Evolutionary conservation across 202 grass and related monocot genomes (phyloP), one percentile per base, ranked within the genome.

Genomic region (Alloteropsis angusta): DNA sequence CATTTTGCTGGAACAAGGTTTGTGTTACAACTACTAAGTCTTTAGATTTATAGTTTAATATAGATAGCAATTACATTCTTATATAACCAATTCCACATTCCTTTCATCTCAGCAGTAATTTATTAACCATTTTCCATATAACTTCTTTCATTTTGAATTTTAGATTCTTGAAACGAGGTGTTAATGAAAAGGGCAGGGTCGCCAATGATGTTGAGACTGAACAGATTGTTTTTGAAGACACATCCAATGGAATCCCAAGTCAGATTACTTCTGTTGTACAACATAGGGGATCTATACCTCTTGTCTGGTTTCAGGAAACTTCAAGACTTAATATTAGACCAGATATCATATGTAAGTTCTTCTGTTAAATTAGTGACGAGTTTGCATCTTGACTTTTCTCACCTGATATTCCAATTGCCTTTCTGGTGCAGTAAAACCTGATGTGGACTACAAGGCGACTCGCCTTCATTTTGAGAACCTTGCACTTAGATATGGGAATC

Each of bases 1-100:
- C 96, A 99, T 96, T 99, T 96, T 99, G 96, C 96, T 28, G 96
- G 96, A 87, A 99, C 96, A 61, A 96, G 96, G 96, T 99, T 89
- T 82, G 39, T 70, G 59, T 53, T 47, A 69, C 74, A 82, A 34
- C 52, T 68, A 35, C 48, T 45, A 86, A 41, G 46, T 57, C 50
- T 85, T 86, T 49, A 38, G 48, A 32, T 60, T 73, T 73, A 42
- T 37, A n/a, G 13, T 28, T 45, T 68, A 49, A 58, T 65, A 61
- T 64, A 13, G 48, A 16, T 56, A 53, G 18, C 30, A 38, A 60
- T 7, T 74, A 41, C 22, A 69, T 50, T 5, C 23, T 42, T 78
- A 77, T 49, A 2, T 15, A 50, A 21, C 22, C 19, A 63, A 43
- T 9, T 52, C 46, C 68, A 11, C 22, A 16, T 64, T 64, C 26